phyloP scores from a whole-genome alignment of 1,284 basidiomycete genomes.

The Fomes fomentarius region DNA sequence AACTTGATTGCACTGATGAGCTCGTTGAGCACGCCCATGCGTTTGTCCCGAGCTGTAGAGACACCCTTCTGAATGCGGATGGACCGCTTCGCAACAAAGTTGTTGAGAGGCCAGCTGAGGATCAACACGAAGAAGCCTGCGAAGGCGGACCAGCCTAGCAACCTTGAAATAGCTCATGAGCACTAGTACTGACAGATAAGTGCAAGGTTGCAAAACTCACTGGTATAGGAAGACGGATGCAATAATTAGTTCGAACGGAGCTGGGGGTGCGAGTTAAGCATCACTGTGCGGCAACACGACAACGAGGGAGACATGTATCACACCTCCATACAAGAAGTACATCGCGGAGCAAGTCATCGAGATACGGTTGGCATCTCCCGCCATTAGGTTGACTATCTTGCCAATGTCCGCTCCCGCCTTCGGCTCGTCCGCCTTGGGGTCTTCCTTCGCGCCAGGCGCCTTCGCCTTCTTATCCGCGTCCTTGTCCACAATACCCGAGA shows the following conservation, averaged over 20 bases:
- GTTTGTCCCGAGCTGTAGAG: conserved; percentile 76
- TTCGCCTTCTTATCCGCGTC: conserved; percentile 41
- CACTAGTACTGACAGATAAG: neutral
- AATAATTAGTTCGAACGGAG: conserved; percentile 82
- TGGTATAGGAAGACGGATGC: conserved; percentile 80
- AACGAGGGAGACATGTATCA: conserved; percentile 15
- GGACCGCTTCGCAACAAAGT: conserved; percentile 60
- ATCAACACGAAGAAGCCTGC: conserved; percentile 82
- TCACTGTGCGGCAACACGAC: no score
- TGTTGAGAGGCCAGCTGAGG: conserved; percentile 77
- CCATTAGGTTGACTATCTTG: conserved; percentile 82
- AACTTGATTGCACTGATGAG: conserved; percentile 83
- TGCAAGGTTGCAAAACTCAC: conserved; percentile 25
- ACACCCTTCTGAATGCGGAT: conserved; percentile 76
- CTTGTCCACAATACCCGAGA: conserved; percentile 72
- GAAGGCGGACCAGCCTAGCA: conserved; percentile 85
- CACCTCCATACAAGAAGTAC: conserved; percentile 70
- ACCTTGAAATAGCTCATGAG: conserved; percentile 42
- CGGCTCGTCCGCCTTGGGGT: conserved; percentile 54
- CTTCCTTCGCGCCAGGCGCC: conserved; percentile 28
- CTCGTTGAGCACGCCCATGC: conserved; percentile 88
- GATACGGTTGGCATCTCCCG: conserved; percentile 65
- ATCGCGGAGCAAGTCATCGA: conserved; percentile 51
- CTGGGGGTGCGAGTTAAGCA: conserved; percentile 32
- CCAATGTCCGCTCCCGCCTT: conserved; percentile 74